Evolutionary conservation across 2,329 filamentous ascomycete genomes (phyloP), one percentile per base, ranked within the genome.

Genomic region (Cladophialophora yegresii): DNA sequence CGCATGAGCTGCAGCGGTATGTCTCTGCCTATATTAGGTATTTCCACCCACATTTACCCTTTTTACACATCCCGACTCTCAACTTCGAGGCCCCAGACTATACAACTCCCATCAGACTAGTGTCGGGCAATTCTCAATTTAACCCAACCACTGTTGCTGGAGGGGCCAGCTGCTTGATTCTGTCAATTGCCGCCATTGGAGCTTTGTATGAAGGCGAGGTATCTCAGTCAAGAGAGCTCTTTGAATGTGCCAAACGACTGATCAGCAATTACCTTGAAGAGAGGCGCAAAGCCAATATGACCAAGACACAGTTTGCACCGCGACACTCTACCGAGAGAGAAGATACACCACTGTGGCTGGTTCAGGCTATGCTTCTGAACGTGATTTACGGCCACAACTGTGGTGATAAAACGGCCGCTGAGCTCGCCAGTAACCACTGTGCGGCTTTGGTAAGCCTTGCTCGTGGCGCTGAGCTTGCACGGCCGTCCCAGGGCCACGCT

Each of bases 311-410:
- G 70, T 72, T 71, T 60, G 69, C 61, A 16, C 70, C 70, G 12
- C 65, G 64, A 51, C 68, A 69, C 56, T 55, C 69, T 40, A 63
- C 66, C 13, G 71, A 72, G 43, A 63, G 64, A 43, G 71, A 72
- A 49, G 93, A 86, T 61, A 87, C 93, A 1, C 93, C 93, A 0
- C 83, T 97, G 47, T 98, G 93, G 93, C 83, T 99, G 28, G 92
- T 98, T 16, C 95, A 98, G 77, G 92, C 93, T 0, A 98, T 98
- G 93, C 82, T 98, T 8, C 83, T 99, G 57, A 98, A 96, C 74
- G 91, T 98, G 43, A 90, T 97, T 16, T 98, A 96, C 74, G 93
- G 93, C 13, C 91, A 97, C 76, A 96, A 96, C 70, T 96, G 92
- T 75, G 92, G 91, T 43, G 93, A 98, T 75, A 93, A 96, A 79